A percentile compares a stretch with the other conserved stretches of the same genome.
These are phyloP conservation scores for Neonectria coccinea DNA, from an alignment of 2,329 filamentous ascomycete species.

Conservation along the genomic window DNA sequence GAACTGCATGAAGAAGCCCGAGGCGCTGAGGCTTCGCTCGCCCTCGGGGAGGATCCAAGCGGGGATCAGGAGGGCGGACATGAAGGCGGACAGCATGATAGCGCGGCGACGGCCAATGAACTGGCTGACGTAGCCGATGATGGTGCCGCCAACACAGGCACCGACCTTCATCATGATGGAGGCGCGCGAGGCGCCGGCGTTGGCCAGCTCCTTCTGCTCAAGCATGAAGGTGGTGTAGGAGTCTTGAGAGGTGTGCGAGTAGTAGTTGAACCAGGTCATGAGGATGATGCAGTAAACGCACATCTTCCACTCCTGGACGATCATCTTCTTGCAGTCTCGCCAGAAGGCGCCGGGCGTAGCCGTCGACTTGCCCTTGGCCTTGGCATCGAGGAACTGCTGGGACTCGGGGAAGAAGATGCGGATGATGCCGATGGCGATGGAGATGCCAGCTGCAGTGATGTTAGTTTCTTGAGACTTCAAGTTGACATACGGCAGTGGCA, in stretches of 20 bases:
- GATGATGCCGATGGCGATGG: conserved; percentile 75
- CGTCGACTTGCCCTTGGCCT: conserved; percentile 66
- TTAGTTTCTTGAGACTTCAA: not conserved
- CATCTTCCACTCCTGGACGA: conserved; percentile 79
- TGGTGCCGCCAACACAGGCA: conserved; percentile 78
- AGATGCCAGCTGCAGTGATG: conserved; percentile 64
- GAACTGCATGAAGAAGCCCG: conserved; percentile 77
- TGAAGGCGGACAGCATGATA: conserved; percentile 70
- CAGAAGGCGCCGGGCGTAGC: conserved; percentile 69
- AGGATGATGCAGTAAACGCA: conserved; percentile 81
- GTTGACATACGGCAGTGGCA: not conserved
- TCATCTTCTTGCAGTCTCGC: conserved; percentile 75
- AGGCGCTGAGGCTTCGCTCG: conserved; percentile 69
- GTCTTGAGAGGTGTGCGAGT: conserved; percentile 84
- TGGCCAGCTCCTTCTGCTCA: conserved; percentile 75
- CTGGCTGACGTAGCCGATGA: conserved; percentile 80
- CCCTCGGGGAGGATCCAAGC: conserved; percentile 76
- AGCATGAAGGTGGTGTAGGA: conserved; percentile 86
- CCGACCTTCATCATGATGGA: conserved; percentile 86
- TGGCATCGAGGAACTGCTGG: conserved; percentile 78
- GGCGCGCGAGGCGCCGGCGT: conserved; percentile 74
- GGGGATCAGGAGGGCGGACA: conserved; percentile 73
- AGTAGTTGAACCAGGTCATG: conserved; percentile 82
- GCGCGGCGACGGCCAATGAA: conserved; percentile 78
- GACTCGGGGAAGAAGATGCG: conserved; percentile 79